A percentile compares a stretch with the other conserved stretches of the same genome.
Evolutionary conservation across 116 monocot species (phyloP).

Genomic region (Thalassia testudinum): DNA sequence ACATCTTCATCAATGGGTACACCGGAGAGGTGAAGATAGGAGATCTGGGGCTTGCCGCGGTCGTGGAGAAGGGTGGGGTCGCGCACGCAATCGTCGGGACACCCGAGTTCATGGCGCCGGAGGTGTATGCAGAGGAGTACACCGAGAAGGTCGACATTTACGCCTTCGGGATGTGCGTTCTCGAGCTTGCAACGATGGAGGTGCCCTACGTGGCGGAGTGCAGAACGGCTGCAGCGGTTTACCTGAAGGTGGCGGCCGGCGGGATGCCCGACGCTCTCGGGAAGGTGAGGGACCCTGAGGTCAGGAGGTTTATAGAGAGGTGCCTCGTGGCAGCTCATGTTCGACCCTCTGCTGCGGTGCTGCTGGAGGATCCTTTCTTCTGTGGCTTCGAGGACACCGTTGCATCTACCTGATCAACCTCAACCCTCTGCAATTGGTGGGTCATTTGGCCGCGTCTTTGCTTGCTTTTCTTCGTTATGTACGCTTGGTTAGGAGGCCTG

Average conservation of each 20-base stretch:
- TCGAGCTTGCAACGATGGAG: slow-evolving; percentile 8
- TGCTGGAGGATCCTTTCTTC: slow-evolving; percentile 35
- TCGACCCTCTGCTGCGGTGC: slow-evolving; percentile 31
- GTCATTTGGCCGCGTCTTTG: too few relatives aligned
- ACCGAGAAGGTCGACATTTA: too few relatives aligned
- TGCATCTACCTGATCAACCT: too few relatives aligned
- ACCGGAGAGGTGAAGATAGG: too few relatives aligned
- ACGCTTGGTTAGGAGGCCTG: too few relatives aligned
- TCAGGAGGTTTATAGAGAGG: slow-evolving; percentile 26
- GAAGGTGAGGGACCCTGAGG: slow-evolving; percentile 18
- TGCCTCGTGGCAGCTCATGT: slow-evolving; percentile 18
- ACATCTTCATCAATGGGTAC: too few relatives aligned
- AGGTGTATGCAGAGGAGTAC: too few relatives aligned
- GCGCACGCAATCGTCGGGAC: slow-evolving; percentile 32
- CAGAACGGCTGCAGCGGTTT: slow-evolving; percentile 3
- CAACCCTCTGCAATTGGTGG: too few relatives aligned
- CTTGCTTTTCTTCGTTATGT: too few relatives aligned
- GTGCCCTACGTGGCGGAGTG: slow-evolving; percentile 7
- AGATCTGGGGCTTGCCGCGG: slow-evolving; percentile 50
- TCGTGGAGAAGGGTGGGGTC: slow-evolving; percentile 25
- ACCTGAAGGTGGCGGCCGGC: slow-evolving; percentile 1
- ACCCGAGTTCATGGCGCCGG: too few relatives aligned
- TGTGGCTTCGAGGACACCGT: slow-evolving; percentile 8
- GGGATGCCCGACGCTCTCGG: slow-evolving; percentile 4
- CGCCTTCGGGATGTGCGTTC: too few relatives aligned